A percentile compares a stretch with the other conserved stretches of the same genome.
Conservation (phyloP, 2,329 filamentous ascomycete genomes). For the Kalmusia sp. region DNA sequence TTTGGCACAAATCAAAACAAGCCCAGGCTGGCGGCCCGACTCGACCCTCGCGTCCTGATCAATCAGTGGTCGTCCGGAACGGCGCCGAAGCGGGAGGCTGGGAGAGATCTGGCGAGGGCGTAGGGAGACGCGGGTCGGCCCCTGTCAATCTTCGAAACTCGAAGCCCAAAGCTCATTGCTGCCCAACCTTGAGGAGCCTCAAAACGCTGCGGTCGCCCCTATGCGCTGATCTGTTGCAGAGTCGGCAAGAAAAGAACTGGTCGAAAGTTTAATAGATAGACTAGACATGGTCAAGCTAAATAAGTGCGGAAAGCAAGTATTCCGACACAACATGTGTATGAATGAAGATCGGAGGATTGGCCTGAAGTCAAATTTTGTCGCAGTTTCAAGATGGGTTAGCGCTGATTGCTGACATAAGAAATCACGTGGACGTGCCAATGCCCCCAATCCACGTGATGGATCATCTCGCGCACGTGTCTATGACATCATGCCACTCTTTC, state of each 20-base stretch:
- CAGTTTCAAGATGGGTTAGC: no score
- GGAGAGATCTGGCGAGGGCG: constrained; percentile 7
- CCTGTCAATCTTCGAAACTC: constrained; percentile 20
- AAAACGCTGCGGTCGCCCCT: constrained; percentile 17
- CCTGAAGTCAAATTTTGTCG: no score
- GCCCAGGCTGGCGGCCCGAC: not conserved
- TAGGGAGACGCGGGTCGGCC: constrained; percentile 5
- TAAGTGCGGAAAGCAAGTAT: no score
- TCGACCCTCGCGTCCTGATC: constrained; percentile 9
- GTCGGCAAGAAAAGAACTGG: not conserved
- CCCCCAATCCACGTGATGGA: no score
- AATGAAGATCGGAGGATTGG: no score
- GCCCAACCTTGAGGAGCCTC: constrained; percentile 30
- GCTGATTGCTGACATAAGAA: not conserved
- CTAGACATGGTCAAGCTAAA: not conserved
- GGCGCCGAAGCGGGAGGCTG: constrained; percentile 5
- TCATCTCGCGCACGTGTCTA: constrained; percentile 1
- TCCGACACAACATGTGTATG: no score
- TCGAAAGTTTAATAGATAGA: not conserved
- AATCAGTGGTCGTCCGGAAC: constrained; percentile 10
- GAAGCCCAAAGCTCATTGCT: constrained; percentile 26
- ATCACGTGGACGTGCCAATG: no score
- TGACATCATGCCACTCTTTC: constrained; percentile 16
- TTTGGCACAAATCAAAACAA: not conserved
- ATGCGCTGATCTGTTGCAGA: not conserved